A percentile compares a stretch with the other conserved stretches of the same genome.
phyloP scores from a whole-genome alignment of 352 stramenopile genomes.

The Saprolegnia diclina region DNA sequence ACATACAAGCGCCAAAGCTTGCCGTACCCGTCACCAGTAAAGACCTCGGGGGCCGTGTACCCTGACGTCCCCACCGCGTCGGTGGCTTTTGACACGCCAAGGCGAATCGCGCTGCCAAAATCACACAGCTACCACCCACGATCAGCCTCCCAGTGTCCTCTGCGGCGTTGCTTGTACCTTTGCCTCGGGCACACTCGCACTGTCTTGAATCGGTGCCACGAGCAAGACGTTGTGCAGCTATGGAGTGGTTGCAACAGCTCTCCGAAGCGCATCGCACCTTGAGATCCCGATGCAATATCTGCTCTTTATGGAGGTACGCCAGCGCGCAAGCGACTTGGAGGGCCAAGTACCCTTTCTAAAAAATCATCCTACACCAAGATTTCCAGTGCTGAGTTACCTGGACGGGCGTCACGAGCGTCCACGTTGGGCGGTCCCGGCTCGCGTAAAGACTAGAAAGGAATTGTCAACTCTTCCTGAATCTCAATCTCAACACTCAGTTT shows the following conservation, averaged over 20 bases:
- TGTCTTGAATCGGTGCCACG: background rate
- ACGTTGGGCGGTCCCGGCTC: background rate
- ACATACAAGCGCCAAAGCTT: no score
- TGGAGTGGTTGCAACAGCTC: background rate
- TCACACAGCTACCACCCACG: slow-evolving; percentile 26
- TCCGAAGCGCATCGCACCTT: background rate
- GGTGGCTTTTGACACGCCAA: background rate
- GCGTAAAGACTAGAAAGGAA: slow-evolving; percentile 2
- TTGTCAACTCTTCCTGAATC: background rate
- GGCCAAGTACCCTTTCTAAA: slow-evolving; percentile 24
- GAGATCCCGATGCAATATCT: slow-evolving; percentile 20
- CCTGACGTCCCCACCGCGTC: slow-evolving; percentile 17
- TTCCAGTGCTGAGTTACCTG: background rate
- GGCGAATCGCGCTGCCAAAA: slow-evolving; percentile 18
- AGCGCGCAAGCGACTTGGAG: slow-evolving; percentile 24
- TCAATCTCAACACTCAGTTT: background rate
- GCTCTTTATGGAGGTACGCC: slow-evolving; percentile 15
- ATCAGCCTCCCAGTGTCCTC: no score
- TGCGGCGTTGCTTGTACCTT: slow-evolving; percentile 17
- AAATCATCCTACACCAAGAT: background rate
- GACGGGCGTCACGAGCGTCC: background rate
- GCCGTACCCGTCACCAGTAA: slow-evolving; percentile 11
- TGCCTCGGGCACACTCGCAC: background rate
- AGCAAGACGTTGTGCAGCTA: slow-evolving; percentile 25
- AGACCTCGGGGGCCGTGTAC: slow-evolving; percentile 25